Evolutionary conservation across 768 basidiomycete genomes (phyloP), one percentile per base, ranked within the genome.

Genomic region (Cantharellus cinnabarinus): DNA sequence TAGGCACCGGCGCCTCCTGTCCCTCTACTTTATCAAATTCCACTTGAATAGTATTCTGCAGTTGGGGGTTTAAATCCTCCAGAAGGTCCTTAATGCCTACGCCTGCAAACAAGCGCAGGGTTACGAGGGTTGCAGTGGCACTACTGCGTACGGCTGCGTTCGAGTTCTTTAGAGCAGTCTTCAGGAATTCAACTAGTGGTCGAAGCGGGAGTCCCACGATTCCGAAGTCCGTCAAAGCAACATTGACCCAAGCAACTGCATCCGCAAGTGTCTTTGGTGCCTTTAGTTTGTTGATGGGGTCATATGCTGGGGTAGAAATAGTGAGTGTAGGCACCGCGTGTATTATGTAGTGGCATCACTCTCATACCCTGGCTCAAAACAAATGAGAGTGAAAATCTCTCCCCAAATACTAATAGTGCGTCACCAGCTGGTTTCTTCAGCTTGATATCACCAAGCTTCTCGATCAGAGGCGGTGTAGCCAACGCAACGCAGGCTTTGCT

Each of bases 251-350:
- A 35, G 75, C 71, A 53, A 93, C 70, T 2, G 91, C 83, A 67
- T 99, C 95, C 0, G 91, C 89, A 41, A 97, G 76, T 50, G 90
- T 89, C 71, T 98, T 99, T 0, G 95, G 94, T 2, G 95, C 94
- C 68, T 99, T 99, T 68, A 91, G 90, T 70, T 93, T 95, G 38
- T 79, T 79, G 65, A 99, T 72, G 0, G 94, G 85, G 34, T 97
- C 95, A 67, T 95, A 99, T 0, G 82, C 95, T 95, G 62, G 1
- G 29, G 42, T 2, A 10, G 4, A 42, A 2, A 10, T 60, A 55
- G 41, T 50, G 59, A 41, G 63, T 56, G 41, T 62, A 56, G 37
- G 41, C n/a, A 34, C 41, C 15, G 5, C 35, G 5, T 4, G 4
- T 5, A 35, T 14, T 41, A 39, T 57, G 39, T 7, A 54, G 42